Evolutionary conservation across 1,139 yeast genomes (phyloP), one percentile per base, ranked within the genome.

Genomic region (Yamadazyma conglobata): DNA sequence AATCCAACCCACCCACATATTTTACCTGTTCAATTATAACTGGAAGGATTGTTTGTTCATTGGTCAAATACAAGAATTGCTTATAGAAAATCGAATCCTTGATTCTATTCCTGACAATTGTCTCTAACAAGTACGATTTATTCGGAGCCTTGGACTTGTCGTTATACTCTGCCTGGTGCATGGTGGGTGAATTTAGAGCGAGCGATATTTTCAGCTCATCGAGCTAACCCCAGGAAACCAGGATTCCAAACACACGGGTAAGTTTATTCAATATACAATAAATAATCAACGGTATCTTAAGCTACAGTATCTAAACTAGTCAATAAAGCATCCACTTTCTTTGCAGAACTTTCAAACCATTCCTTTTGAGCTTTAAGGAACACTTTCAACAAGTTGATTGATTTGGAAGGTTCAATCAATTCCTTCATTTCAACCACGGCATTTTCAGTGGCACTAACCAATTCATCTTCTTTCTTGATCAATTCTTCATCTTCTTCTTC

Each of bases 341-440:
- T 58, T 20, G 66, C 56, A 25, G 53, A 53, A 28, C 51, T 61
- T 52, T 77, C 81, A 52, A 77, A 79, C 58, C 75, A 82, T 36
- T 78, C 79, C 48, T 76, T 64, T 58, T 82, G 91, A 35, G 85
- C 81, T 43, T 70, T 64, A 39, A 77, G 74, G 47, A 81, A 75
- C 10, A 79, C 61, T 48, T 78, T 79, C 42, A 84, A 63, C 47
- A 83, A 61, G 37, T 73, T 68, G 31, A 83, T 66, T 32, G 78
- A 65, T 52, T 79, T 82, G 10, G 78, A 64, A 22, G 89, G 87
- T 40, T 72, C 76, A 46, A 84, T 75, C 37, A 83, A 63, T 40
- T 70, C 74, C 55, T 80, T 78, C 91, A 84, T 82, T 34, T 77
- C 77, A 45, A 75, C 72, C n/a, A 81, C 91, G 1, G 91, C 91